phyloP scores from a whole-genome alignment of 441 rosid genomes.

The Rhodomyrtus psidioides region DNA sequence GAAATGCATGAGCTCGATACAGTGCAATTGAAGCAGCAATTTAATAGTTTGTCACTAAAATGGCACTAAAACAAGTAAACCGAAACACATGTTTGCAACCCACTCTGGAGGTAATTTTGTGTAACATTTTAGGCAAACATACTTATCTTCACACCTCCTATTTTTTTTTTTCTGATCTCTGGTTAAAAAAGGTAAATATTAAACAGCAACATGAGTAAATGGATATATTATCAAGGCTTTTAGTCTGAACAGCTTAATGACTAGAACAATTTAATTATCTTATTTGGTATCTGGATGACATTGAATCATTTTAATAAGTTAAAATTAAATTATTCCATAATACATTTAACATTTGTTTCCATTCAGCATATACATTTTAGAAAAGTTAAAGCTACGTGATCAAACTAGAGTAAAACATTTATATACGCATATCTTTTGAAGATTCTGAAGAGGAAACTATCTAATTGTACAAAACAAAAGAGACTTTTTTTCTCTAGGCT shows the following conservation, averaged over 20 bases:
- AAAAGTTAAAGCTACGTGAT: background rate
- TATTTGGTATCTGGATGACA: background rate
- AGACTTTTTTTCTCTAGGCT: background rate
- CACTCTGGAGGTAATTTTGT: background rate
- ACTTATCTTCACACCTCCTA: background rate
- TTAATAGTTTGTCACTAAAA: background rate
- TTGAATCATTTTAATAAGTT: background rate
- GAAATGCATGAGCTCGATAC: background rate
- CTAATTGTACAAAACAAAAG: background rate
- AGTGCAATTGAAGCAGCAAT: background rate
- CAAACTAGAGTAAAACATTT: background rate
- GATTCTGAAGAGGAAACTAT: background rate
- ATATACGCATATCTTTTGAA: background rate
- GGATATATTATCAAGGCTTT: background rate
- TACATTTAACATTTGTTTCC: background rate
- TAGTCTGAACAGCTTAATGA: background rate
- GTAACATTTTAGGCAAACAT: background rate
- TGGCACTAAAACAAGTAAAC: background rate
- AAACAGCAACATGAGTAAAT: background rate
- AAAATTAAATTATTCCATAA: background rate
- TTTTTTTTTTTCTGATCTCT: background rate
- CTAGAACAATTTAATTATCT: background rate
- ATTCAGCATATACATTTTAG: background rate
- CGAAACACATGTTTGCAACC: background rate
- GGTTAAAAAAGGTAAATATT: background rate